Evolutionary conservation across 140 eudicot genomes (phyloP), one percentile per base, ranked within the genome.

Genomic region (Flaveria floridana): DNA sequence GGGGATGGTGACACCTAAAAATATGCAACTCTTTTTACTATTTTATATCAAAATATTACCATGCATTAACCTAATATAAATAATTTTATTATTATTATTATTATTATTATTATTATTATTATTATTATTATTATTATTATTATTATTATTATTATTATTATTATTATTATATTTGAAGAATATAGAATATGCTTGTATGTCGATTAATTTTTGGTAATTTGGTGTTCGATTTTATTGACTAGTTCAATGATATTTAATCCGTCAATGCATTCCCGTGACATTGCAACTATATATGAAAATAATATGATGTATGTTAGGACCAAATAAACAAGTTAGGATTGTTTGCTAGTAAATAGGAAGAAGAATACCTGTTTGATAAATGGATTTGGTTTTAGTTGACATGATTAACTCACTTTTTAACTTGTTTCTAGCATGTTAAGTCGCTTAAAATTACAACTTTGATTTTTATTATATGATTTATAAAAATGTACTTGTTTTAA

Each of bases 1-100:
- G 88, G 92, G 91, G 71, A 82, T 83, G 79, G 73, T 56, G 84
- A 80, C 91, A 87, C 84, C 96, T 87, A 81, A 80, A 83, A 86
- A 68, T 50, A 70, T 80, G 96, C 89, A 74, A 68, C 69, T 41
- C 20, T 79, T 34, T 34, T 34, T 34, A 34, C 41, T 34, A 34
- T 34, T 34, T 34, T 34, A 34, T 34, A 34, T 34, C 41, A 5
- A 34, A 6, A 34, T 34, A 30, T 34, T 34, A 34, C 41, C 41
- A 34, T 34, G 41, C 41, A 34, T 34, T 34, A 34, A 34, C 41
- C 41, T 34, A 34, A 34, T 34, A 34, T 4, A 34, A 34, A 34
- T 34, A 34, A 34, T 34, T 4, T 3, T 34, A 34, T 34, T 34
- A 34, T 34, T 30, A 30, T 30, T 30, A 30, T 30, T 34, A 34